Conservation (phyloP, 1,284 basidiomycete genomes). For the Trichosporon inkin region DNA sequence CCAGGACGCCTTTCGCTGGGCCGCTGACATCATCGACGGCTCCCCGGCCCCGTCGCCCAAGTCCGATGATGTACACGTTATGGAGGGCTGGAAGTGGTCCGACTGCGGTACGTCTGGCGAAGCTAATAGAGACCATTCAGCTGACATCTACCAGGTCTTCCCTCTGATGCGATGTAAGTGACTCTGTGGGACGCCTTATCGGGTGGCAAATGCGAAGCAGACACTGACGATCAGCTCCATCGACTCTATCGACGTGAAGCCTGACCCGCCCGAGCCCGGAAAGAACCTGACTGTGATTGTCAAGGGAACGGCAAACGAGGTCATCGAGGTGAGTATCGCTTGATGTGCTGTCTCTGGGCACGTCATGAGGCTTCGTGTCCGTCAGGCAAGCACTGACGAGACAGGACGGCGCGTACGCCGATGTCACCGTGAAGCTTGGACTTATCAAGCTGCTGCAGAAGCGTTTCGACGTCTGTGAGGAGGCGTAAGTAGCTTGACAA, state of each 20-base stretch:
- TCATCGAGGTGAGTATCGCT: slow-evolving; percentile 62
- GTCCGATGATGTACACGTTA: slow-evolving; percentile 35
- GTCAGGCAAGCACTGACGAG: background rate
- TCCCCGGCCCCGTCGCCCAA: slow-evolving; percentile 8
- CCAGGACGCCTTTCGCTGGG: slow-evolving; percentile 30
- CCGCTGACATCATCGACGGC: slow-evolving; percentile 29
- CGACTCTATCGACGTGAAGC: slow-evolving; percentile 55
- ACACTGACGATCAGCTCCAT: slow-evolving; percentile 49
- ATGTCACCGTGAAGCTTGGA: slow-evolving; percentile 83
- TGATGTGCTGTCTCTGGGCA: background rate
- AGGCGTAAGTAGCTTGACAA: slow-evolving; percentile 65
- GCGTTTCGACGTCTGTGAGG: slow-evolving; percentile 80
- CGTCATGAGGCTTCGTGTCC: background rate
- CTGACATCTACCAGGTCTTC: slow-evolving; percentile 33
- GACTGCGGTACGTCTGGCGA: slow-evolving; percentile 45
- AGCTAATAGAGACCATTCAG: too few relatives aligned
- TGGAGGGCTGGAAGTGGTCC: slow-evolving; percentile 47
- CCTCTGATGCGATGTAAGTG: slow-evolving; percentile 47
- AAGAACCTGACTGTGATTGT: slow-evolving; percentile 76
- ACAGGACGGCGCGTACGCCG: slow-evolving; percentile 74
- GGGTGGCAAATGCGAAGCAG: slow-evolving; percentile 1
- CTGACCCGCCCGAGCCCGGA: slow-evolving; percentile 50
- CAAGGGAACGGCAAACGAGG: slow-evolving; percentile 58
- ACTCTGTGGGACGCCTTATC: background rate
- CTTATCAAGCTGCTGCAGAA: slow-evolving; percentile 76